These are phyloP conservation scores for Capronia americana DNA, from an alignment of 2,329 filamentous ascomycete species.

Conservation along the genomic window DNA sequence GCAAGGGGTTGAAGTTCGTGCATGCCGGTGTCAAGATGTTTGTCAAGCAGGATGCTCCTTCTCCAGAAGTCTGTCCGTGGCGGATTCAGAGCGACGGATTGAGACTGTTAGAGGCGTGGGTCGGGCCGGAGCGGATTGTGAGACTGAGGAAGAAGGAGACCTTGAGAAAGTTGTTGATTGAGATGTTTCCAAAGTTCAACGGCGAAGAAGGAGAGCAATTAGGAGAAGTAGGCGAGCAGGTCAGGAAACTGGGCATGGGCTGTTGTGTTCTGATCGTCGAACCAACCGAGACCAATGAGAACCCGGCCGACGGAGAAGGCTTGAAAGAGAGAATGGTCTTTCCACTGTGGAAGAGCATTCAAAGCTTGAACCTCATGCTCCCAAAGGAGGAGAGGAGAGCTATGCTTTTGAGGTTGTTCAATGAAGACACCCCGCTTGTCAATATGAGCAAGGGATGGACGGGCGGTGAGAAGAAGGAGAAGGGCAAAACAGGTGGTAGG, in stretches of 20 bases:
- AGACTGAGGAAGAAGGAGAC: constrained; percentile 78
- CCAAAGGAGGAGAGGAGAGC: constrained; percentile 95
- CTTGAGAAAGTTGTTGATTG: constrained; percentile 79
- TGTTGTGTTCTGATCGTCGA: constrained; percentile 90
- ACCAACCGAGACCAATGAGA: constrained; percentile 64
- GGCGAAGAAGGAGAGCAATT: constrained; percentile 76
- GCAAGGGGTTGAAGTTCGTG: constrained; percentile 90
- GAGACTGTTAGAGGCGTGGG: constrained; percentile 87
- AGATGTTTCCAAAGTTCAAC: constrained; percentile 94
- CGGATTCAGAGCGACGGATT: constrained; percentile 94
- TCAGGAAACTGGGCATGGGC: constrained; percentile 81
- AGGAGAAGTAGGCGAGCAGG: constrained; percentile 84
- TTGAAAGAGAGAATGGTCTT: constrained; percentile 81
- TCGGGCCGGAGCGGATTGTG: constrained; percentile 78
- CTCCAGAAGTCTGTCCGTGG: constrained; percentile 86
- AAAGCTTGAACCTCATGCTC: constrained; percentile 94
- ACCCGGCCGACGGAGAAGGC: constrained; percentile 51
- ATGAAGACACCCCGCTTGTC: constrained; percentile 83
- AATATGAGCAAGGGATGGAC: constrained; percentile 57
- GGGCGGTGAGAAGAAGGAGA: constrained; percentile 3
- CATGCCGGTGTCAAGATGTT: constrained; percentile 99
- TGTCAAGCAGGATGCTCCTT: constrained; percentile 94
- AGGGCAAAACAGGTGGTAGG: background rate
- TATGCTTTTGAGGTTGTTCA: constrained; percentile 89
- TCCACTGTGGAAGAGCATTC: constrained; percentile 90